Base-by-base conservation (phyloP, 306 rosid species). In the Purshia tridentata region DNA sequence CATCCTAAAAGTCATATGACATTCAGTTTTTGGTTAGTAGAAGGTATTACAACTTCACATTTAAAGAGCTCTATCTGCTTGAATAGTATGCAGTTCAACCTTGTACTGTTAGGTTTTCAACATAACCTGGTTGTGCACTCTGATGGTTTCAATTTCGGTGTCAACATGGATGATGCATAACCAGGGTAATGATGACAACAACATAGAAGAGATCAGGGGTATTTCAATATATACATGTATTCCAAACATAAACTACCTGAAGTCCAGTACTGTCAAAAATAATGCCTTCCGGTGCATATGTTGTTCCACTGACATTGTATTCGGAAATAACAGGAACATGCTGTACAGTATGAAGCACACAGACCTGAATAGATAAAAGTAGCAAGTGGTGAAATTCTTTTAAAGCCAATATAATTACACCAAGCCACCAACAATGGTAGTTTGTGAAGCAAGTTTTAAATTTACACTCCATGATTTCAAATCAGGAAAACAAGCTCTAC, bases 221-320 rank as follows among this genome's bases (percentile, higher is more conserved):
- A n/a, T 29, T 29, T 29, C 35, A 29, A 29, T 29, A 29, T 29
- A 29, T 29, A 3, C 35, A 29, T 29, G 2, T 29, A 29, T 29
- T 29, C 35, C 51, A 22, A 77, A 60, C 49, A 49, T 53, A 65
- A 68, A 55, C 20, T 81, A 93, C 98, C 98, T 86, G 97, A 51
- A 65, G 72, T 71, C 92, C 96, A 42, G 74, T 50, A 81, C 71
- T 78, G 81, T 89, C 91, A 84, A 81, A 86, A 68, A 94, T 89
- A 71, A 48, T 73, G 66, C 98, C 98, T 76, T 91, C 94, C 7
- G 98, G 98, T 66, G 97, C 89, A 67, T 84, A 94, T 70, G 98
- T 94, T 59, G 98, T 88, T 72, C 98, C 98, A 37, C 91, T 88
- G 79, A 94, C 90, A 74, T 75, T 77, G 86, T 86, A 94, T 78